Conservation (phyloP, 345 rosid species). For the Theobroma cacao region DNA sequence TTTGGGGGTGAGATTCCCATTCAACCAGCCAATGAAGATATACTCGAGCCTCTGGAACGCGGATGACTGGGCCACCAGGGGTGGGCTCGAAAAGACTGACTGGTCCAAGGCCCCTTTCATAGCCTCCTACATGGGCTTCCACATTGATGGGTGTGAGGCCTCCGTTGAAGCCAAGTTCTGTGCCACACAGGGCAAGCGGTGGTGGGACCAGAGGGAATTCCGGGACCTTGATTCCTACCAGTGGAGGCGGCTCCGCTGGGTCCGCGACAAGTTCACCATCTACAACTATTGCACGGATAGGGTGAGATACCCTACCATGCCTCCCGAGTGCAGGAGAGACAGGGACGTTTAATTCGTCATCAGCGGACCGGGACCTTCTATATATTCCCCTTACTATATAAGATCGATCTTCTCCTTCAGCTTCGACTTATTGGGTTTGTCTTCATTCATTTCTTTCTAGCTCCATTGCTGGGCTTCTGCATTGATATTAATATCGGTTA, state of each 20-base stretch:
- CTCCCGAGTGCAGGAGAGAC: slow-evolving; percentile 62
- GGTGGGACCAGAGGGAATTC: slow-evolving; percentile 77
- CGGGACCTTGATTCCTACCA: slow-evolving; percentile 53
- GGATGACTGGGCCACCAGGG: slow-evolving; percentile 91
- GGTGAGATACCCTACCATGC: slow-evolving; percentile 31
- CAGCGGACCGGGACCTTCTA: too few species aligned
- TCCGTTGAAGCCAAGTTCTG: slow-evolving; percentile 68
- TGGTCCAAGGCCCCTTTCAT: slow-evolving; percentile 81
- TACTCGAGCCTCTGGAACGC: slow-evolving; percentile 89
- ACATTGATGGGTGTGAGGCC: slow-evolving; percentile 62
- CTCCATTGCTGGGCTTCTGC: neutral
- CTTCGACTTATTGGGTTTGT: neutral
- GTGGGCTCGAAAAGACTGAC: slow-evolving; percentile 83
- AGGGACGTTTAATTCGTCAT: slow-evolving; percentile 27
- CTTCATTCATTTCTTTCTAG: neutral
- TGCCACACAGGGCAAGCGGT: slow-evolving; percentile 60
- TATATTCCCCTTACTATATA: too few species aligned
- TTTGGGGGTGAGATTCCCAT: slow-evolving; percentile 68
- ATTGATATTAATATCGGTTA: neutral
- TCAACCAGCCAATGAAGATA: slow-evolving; percentile 83
- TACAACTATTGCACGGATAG: slow-evolving; percentile 63
- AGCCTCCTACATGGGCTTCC: slow-evolving; percentile 58
- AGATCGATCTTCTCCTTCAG: neutral
- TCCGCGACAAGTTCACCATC: slow-evolving; percentile 50
- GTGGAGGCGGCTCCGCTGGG: slow-evolving; percentile 53